Evolutionary conservation across 768 basidiomycete genomes (phyloP).

Genomic region (Rhodotorula toruloides): DNA sequence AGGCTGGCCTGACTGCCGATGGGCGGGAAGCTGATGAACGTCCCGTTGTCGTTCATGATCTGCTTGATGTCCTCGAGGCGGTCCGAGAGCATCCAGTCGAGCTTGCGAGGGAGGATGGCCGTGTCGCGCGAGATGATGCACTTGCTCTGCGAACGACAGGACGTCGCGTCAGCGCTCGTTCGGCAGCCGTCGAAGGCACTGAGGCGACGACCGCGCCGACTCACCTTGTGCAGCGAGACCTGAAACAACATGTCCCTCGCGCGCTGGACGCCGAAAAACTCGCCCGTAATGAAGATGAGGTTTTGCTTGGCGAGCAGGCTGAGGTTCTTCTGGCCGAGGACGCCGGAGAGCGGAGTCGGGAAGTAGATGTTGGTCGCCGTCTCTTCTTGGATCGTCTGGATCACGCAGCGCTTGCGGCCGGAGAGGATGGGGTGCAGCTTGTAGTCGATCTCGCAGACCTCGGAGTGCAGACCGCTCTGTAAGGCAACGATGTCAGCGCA

Average conservation of each 20-base stretch:
- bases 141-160: constrained; percentile 60
- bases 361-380: constrained; percentile 95
- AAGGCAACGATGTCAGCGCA: constrained; percentile 9
- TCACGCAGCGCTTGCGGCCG: constrained; percentile 73
- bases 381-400: constrained; percentile 93
- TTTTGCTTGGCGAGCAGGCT: constrained; percentile 60
- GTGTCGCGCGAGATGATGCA: constrained; percentile 85
- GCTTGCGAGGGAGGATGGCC: constrained; percentile 87
- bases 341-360: constrained; percentile 80
- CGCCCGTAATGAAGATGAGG: constrained; percentile 92
- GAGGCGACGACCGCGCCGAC: too few relatives aligned
- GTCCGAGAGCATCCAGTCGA: constrained; percentile 98
- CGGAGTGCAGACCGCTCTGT: constrained; percentile 84
- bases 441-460: constrained; percentile 87
- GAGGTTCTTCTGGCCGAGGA: constrained; percentile 57
- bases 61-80: constrained; percentile 85
- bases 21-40: constrained; percentile 87
- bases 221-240: constrained; percentile 76
- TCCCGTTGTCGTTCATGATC: constrained; percentile 93
- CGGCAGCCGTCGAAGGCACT: not conserved
- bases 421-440: constrained; percentile 88
- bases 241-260: constrained; percentile 93
- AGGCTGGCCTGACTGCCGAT: constrained; percentile 87
- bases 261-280: constrained; percentile 91
- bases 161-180: not conserved